Conservation (phyloP, 1,284 basidiomycete genomes). For the Tilletia walkeri region DNA sequence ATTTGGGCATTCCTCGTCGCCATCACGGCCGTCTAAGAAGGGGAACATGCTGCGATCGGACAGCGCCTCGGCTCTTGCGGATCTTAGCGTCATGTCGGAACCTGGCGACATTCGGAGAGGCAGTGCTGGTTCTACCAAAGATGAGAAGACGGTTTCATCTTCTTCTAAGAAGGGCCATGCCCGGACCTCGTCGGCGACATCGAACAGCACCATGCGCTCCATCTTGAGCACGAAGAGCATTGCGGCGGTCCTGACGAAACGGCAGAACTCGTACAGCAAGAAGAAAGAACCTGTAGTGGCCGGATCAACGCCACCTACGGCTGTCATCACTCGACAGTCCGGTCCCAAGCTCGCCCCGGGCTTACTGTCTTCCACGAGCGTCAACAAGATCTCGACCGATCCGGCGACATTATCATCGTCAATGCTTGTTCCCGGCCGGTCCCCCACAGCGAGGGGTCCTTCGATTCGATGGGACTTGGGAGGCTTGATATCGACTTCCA, state of each 20-base stretch:
- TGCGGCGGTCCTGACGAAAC: not conserved
- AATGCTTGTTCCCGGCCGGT: not conserved
- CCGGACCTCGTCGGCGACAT: not conserved
- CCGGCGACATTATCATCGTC: no score
- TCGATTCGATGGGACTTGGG: constrained; percentile 12
- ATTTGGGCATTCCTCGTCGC: no score
- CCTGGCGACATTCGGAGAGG: not conserved
- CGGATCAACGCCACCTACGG: not conserved
- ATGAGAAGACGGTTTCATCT: not conserved
- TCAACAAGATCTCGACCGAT: not conserved
- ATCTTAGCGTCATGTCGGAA: not conserved
- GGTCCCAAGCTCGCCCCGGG: not conserved
- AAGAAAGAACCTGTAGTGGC: not conserved
- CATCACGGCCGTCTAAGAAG: no score
- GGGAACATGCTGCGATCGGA: not conserved
- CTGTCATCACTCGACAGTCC: not conserved
- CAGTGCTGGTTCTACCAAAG: not conserved
- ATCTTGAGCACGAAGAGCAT: constrained; percentile 7
- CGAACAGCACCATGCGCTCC: not conserved
- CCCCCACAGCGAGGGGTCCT: not conserved
- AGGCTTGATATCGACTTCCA: not conserved
- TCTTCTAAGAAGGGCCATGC: not conserved
- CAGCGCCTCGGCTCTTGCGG: not conserved
- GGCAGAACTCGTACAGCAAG: constrained; percentile 10
- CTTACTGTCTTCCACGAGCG: not conserved